These are phyloP conservation scores for Pleurotus djamor DNA, from an alignment of 768 basidiomycete genomes.

Conservation along the genomic window DNA sequence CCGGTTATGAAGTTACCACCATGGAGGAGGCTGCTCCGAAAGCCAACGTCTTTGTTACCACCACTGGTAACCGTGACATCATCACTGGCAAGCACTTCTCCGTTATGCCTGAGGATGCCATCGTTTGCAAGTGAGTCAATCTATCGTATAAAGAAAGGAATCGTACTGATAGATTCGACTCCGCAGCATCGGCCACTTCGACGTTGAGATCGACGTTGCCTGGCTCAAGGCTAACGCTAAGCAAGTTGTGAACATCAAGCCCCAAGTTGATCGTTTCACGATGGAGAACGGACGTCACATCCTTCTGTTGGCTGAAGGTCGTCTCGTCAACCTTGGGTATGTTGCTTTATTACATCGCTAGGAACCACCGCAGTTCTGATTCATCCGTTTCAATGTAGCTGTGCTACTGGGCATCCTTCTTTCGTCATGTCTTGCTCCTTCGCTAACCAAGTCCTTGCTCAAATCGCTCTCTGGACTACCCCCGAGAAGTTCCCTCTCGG, in stretches of 20 bases:
- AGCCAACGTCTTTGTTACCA: constrained; percentile 93
- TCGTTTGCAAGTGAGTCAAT: constrained; percentile 86
- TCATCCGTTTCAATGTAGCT: constrained; percentile 39
- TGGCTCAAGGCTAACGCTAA: constrained; percentile 96
- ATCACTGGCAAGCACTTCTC: constrained; percentile 90
- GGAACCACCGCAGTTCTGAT: constrained; percentile 5
- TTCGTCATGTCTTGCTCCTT: constrained; percentile 99
- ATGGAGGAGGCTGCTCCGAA: constrained; percentile 97
- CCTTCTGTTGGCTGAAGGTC: constrained; percentile 97
- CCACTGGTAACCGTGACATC: constrained; percentile 98
- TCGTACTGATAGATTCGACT: constrained; percentile 1
- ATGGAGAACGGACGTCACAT: constrained; percentile 91
- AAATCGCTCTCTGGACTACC: constrained; percentile 97
- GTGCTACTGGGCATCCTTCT: constrained; percentile 98
- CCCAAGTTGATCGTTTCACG: constrained; percentile 98
- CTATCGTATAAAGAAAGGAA: background rate
- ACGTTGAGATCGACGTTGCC: constrained; percentile 93
- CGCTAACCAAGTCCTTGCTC: constrained; percentile 96
- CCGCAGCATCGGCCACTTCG: constrained; percentile 79
- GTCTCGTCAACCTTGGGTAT: constrained; percentile 97
- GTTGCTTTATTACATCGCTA: constrained; percentile 19
- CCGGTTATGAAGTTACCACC: constrained; percentile 97
- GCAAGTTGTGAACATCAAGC: constrained; percentile 88
- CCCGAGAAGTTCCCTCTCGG: constrained; percentile 92
- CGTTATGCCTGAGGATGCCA: constrained; percentile 97